A percentile compares a stretch with the other conserved stretches of the same genome.
Conservation (phyloP, 1,284 basidiomycete species). For the Irpex sp. region DNA sequence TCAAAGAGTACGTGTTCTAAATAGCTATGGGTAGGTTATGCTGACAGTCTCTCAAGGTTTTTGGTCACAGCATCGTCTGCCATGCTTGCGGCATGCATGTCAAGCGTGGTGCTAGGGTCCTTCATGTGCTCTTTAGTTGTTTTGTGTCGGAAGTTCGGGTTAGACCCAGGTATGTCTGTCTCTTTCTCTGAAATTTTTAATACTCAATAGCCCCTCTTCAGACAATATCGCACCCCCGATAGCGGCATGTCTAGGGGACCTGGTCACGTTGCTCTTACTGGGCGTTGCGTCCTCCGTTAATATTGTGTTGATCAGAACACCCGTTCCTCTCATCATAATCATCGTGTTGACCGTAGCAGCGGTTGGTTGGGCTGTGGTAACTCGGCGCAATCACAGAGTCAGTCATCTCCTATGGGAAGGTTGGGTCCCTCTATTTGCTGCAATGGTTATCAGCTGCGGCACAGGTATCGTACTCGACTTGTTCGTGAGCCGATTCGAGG, state of each 20-base stretch:
- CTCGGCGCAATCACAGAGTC: slow-evolving; percentile 65
- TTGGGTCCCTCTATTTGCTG: slow-evolving; percentile 88
- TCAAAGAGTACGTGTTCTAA: slow-evolving; percentile 44
- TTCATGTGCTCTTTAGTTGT: slow-evolving; percentile 92
- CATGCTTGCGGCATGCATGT: slow-evolving; percentile 85
- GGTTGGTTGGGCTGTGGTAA: slow-evolving; percentile 48
- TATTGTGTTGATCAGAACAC: slow-evolving; percentile 62
- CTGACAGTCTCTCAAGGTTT: slow-evolving; percentile 41
- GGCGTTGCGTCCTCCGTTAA: slow-evolving; percentile 64
- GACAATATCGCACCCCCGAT: slow-evolving; percentile 96
- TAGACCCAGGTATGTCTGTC: slow-evolving; percentile 71
- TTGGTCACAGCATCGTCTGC: slow-evolving; percentile 86
- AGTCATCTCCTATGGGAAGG: slow-evolving; percentile 75
- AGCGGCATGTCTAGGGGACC: slow-evolving; percentile 89
- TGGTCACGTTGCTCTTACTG: slow-evolving; percentile 83
- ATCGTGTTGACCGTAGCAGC: slow-evolving; percentile 58
- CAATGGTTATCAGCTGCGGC: slow-evolving; percentile 89
- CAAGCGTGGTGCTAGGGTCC: slow-evolving; percentile 79
- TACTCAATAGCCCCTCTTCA: slow-evolving; percentile 23
- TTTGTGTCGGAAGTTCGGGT: slow-evolving; percentile 68
- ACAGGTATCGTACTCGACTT: slow-evolving; percentile 90
- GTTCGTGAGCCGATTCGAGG: slow-evolving; percentile 84
- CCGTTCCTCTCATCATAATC: slow-evolving; percentile 57
- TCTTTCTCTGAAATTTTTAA: slow-evolving; percentile 3
- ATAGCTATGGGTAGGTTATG: slow-evolving; percentile 1